phyloP scores from a whole-genome alignment of 306 rosid species.

The Trichosanthes truncata region DNA sequence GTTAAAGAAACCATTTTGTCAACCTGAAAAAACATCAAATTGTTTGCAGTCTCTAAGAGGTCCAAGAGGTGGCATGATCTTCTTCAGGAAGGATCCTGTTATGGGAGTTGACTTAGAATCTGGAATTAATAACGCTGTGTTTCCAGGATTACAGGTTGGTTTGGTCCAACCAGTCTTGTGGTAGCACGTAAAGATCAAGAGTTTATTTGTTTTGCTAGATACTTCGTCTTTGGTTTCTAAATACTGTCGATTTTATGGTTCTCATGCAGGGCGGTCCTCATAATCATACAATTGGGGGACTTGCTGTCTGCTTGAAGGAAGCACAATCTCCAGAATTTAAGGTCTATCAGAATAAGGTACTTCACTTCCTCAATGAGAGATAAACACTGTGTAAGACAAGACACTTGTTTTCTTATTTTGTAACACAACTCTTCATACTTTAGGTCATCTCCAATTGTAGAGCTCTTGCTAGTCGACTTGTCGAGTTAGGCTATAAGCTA shows the following conservation, averaged over 20 bases:
- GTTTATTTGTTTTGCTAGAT: background rate
- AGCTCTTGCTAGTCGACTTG: conserved; percentile 67
- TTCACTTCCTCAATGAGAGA: background rate
- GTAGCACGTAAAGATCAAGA: background rate
- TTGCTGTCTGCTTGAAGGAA: conserved; percentile 74
- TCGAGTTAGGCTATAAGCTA: conserved; percentile 58
- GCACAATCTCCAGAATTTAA: conserved; percentile 71
- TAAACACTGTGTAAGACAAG: background rate
- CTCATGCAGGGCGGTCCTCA: conserved; percentile 92
- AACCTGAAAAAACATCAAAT: conserved; percentile 4
- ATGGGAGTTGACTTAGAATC: conserved; percentile 71
- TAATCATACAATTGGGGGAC: conserved; percentile 95
- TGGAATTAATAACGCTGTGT: conserved; percentile 88
- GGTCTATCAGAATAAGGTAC: conserved; percentile 75
- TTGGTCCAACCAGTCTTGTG: conserved; percentile 9
- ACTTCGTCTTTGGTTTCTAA: background rate
- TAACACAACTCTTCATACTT: conserved; percentile 6
- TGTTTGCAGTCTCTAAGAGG: conserved; percentile 76
- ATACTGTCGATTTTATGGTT: background rate
- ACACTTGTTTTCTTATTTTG: conserved; percentile 13
- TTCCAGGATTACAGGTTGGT: conserved; percentile 90
- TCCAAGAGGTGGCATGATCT: conserved; percentile 97
- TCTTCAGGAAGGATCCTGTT: conserved; percentile 79
- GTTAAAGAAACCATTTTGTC: background rate
- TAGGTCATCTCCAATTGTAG: conserved; percentile 85